phyloP scores from a whole-genome alignment of 208 protist genomes.

The Herpetomonas samuelpessoai region DNA sequence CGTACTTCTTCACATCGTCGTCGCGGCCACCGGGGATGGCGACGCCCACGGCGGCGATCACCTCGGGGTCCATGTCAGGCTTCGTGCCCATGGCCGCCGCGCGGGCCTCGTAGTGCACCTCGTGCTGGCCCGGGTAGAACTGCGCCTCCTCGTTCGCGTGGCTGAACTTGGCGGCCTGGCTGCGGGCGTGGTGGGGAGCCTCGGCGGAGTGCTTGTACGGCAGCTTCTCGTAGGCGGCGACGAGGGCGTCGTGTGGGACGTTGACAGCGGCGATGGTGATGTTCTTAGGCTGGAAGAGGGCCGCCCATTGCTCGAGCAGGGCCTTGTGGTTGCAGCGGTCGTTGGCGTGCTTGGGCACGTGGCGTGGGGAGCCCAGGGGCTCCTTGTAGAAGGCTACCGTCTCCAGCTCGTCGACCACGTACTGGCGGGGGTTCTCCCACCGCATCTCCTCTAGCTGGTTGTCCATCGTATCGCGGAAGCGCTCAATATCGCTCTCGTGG shows the following conservation, averaged over 20 bases:
- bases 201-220: slow-evolving; percentile 73
- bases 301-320: slow-evolving; percentile 73
- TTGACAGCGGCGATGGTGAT: slow-evolving; percentile 81
- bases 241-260: slow-evolving; percentile 70
- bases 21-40: slow-evolving; percentile 48
- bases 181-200: slow-evolving; percentile 61
- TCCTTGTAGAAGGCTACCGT: slow-evolving; percentile 90
- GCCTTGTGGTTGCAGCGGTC: slow-evolving; percentile 73
- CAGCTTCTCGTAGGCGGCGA: slow-evolving; percentile 75
- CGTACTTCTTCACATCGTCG: slow-evolving; percentile 47
- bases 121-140: slow-evolving; percentile 67
- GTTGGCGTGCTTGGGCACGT: slow-evolving; percentile 64
- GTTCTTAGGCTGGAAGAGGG: slow-evolving; percentile 58
- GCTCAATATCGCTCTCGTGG: slow-evolving; percentile 77
- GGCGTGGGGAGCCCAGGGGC: slow-evolving; percentile 71
- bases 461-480: slow-evolving; percentile 88
- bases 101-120: slow-evolving; percentile 61
- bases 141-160: slow-evolving; percentile 65
- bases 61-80: slow-evolving; percentile 79
- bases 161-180: slow-evolving; percentile 23
- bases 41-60: slow-evolving; percentile 74
- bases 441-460: slow-evolving; percentile 80
- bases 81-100: slow-evolving; percentile 72
- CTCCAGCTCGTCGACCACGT: slow-evolving; percentile 73
- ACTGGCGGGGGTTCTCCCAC: slow-evolving; percentile 75